Evolutionary conservation across 2,329 filamentous ascomycete species (phyloP), one percentile per base, ranked within the genome.

Genomic region (Lachnellula arida): DNA sequence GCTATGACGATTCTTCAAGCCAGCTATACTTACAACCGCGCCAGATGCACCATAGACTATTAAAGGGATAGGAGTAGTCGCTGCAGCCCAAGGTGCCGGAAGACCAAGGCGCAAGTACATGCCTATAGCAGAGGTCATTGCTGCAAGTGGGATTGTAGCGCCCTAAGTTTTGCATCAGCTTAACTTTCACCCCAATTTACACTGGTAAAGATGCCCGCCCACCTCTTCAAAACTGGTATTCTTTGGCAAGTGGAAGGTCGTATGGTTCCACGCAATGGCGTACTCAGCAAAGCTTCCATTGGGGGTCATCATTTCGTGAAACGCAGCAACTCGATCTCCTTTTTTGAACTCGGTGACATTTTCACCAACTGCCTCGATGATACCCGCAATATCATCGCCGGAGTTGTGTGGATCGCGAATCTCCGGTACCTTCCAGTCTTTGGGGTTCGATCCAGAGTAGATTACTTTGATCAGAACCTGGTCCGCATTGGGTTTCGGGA

Each of bases 241-340:
- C 44, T 63, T 60, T 35, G 65, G 66, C 1, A 68, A 53, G 51
- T 69, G 65, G 64, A 85, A 84, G 0, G 81, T 84, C 0, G 81
- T 81, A 62, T 80, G 74, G 35, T 76, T 74, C 69, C 74, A 78
- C 0, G 78, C 77, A 11, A 86, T 69, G 2, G 81, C 79, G 60
- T 86, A 87, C 64, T 86, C 82, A 3, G 83, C 84, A 58, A 78
- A 87, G 7, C 74, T 76, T 2, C 84, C 84, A 37, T 75, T 66
- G 0, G 76, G 72, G 0, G 71, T 70, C 44, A 69, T 62, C 75
- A 86, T 84, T 59, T 81, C 71, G 54, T 79, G 77, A 51, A 78
- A 78, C 0, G 74, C 75, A 0, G 74, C 75, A 23, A 80, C 77
- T 32, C 77, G 72, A 55, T 79, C 76, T 15, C 76, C 78, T 25